phyloP scores from a whole-genome alignment of 108 stramenopile species.

The Skeletonema grethae region DNA sequence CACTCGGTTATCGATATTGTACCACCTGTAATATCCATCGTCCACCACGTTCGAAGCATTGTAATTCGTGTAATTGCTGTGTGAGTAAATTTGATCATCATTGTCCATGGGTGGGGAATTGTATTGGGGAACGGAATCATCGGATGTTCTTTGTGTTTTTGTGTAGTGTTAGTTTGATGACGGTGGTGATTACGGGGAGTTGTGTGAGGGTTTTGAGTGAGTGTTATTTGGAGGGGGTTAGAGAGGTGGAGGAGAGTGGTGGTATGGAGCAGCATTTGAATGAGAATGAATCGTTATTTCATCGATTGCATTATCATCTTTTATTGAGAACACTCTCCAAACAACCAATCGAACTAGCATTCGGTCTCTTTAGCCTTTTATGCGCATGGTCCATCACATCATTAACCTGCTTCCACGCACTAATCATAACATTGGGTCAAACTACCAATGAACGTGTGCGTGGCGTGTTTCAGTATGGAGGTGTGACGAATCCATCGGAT shows the following conservation, averaged over 20 bases:
- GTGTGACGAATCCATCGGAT: conserved; percentile 61
- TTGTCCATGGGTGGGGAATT: conserved; percentile 92
- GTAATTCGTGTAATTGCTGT: conserved; percentile 93
- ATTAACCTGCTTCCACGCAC: conserved; percentile 72
- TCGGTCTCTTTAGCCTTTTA: conserved; percentile 64
- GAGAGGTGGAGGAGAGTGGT: conserved; percentile 18
- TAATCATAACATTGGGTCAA: conserved; percentile 78
- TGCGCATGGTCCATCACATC: conserved; percentile 82
- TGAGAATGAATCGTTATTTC: conserved; percentile 1
- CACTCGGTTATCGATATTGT: conserved; percentile 86
- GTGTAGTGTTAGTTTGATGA: conserved; percentile 51
- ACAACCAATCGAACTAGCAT: conserved; percentile 61
- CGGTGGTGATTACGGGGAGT: conserved; percentile 53
- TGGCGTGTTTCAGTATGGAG: conserved; percentile 70
- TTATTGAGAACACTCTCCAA: conserved; percentile 49
- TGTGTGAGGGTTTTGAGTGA: conserved; percentile 55
- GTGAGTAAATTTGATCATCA: conserved; percentile 93
- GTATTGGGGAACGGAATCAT: conserved; percentile 95
- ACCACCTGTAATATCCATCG: conserved; percentile 87
- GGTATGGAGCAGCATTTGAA: neutral
- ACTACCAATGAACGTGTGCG: conserved; percentile 88
- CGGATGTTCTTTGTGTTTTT: conserved; percentile 84
- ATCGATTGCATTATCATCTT: conserved; percentile 13
- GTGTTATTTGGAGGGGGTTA: conserved; percentile 35
- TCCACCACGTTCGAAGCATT: conserved; percentile 93